Percentiles rank a stretch among this genome's conserved stretches.
Evolutionary conservation across 169 alveolate genomes (phyloP).

Genomic region (Miamiensis avidus): DNA sequence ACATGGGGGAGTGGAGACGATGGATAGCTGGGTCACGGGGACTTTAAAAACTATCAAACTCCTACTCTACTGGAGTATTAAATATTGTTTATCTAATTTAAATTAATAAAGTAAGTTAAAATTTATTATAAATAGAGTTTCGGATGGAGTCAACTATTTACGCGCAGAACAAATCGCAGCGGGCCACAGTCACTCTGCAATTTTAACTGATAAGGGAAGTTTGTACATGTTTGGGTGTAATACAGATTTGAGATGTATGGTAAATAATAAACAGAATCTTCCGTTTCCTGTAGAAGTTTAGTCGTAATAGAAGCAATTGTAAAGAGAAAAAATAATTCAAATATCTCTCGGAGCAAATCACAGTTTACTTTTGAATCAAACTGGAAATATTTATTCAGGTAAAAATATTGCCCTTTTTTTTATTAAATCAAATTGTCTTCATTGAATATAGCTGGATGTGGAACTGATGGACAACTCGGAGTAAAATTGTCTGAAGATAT

Average conservation of each 20-base stretch:
- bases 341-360: slow-evolving; percentile 62
- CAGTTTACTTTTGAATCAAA: slow-evolving; percentile 51
- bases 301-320: slow-evolving; percentile 18
- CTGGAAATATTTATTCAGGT: slow-evolving; percentile 59
- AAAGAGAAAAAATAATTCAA: slow-evolving; percentile 26
- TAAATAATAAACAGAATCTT: slow-evolving; percentile 38
- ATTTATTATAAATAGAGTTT: neutral
- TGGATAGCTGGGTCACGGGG: slow-evolving; percentile 80
- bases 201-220: slow-evolving; percentile 50
- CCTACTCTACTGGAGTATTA: slow-evolving; percentile 10
- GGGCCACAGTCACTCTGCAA: slow-evolving; percentile 68
- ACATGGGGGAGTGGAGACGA: slow-evolving; percentile 87
- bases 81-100: slow-evolving; percentile 3
- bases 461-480: neutral
- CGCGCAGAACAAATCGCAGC: slow-evolving; percentile 29
- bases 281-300: slow-evolving; percentile 28
- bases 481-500: too few relatives aligned
- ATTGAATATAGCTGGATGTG: neutral
- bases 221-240: slow-evolving; percentile 64
- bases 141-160: neutral
- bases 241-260: slow-evolving; percentile 60
- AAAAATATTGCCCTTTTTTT: too few relatives aligned
- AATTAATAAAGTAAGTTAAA: slow-evolving; percentile 16
- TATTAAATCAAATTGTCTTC: too few relatives aligned
- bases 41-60: slow-evolving; percentile 27